Evolutionary conservation across 208 protist genomes (phyloP).

Genomic region (Phytomonas sp.): DNA sequence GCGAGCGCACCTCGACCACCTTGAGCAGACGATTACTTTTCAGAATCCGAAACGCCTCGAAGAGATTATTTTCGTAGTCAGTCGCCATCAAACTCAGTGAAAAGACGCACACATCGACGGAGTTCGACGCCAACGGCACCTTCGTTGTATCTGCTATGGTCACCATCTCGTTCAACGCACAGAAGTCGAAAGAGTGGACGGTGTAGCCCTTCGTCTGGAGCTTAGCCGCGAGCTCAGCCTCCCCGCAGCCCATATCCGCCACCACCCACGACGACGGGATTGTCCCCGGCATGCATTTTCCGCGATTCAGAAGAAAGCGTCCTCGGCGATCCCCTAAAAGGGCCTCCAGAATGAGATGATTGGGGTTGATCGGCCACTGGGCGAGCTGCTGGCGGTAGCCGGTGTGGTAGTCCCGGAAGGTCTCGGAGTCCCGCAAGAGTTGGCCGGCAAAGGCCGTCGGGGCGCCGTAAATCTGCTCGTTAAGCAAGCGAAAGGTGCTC

Average conservation of each 20-base stretch:
- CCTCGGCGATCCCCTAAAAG: conserved; percentile 72
- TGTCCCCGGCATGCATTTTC: conserved; percentile 71
- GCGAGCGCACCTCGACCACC: conserved; percentile 91
- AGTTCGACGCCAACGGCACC: conserved; percentile 68
- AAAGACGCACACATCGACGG: conserved; percentile 91
- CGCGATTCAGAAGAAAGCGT: conserved; percentile 68
- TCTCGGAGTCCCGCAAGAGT: conserved; percentile 67
- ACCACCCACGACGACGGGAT: conserved; percentile 82
- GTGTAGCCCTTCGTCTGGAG: conserved; percentile 75
- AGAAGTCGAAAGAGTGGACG: conserved; percentile 95
- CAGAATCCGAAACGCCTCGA: conserved; percentile 89
- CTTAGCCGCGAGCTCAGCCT: conserved; percentile 81
- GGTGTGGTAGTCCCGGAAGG: conserved; percentile 88
- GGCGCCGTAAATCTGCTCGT: conserved; percentile 86
- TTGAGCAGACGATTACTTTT: conserved; percentile 83
- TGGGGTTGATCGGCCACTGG: conserved; percentile 92
- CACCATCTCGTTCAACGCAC: conserved; percentile 53
- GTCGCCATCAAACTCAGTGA: conserved; percentile 94
- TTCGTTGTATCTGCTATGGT: conserved; percentile 86
- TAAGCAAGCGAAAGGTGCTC: conserved; percentile 81
- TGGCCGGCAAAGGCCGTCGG: conserved; percentile 63
- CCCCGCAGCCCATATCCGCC: conserved; percentile 94
- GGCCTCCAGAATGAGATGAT: conserved; percentile 78
- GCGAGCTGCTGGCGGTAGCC: conserved; percentile 90
- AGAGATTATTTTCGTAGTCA: conserved; percentile 89